These are phyloP conservation scores for Ciborinia camelliae DNA, from an alignment of 2,329 filamentous ascomycete species.

Conservation along the genomic window DNA sequence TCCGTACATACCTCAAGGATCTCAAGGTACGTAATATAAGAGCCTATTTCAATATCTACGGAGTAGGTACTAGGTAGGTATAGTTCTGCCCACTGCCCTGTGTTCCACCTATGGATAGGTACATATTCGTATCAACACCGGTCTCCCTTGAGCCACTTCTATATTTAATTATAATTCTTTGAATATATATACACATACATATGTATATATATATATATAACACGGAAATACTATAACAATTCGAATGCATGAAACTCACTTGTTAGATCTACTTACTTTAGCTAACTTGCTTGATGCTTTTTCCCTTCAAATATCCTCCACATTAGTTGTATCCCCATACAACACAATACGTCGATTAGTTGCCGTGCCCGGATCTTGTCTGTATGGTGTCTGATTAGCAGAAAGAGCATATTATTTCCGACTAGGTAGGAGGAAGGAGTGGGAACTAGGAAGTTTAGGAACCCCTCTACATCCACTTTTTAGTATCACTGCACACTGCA, in stretches of 20 bases:
- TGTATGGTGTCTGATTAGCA: constrained; percentile 1
- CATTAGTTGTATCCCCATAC: background rate
- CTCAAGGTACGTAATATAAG: too few species aligned
- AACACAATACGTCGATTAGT: constrained; percentile 8
- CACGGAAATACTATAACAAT: constrained; percentile 1
- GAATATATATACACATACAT: too few species aligned
- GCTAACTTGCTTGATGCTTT: too few species aligned
- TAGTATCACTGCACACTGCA: constrained; percentile 13
- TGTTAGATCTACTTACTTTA: constrained; percentile 7
- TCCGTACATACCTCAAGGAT: too few species aligned
- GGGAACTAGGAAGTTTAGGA: too few species aligned
- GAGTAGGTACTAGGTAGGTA: too few species aligned
- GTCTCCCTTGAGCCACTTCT: constrained; percentile 5
- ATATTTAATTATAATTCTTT: background rate
- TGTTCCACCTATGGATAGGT: constrained; percentile 1
- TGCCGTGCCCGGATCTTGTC: constrained; percentile 10
- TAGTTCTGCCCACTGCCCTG: too few species aligned
- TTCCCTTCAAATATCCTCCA: constrained; percentile 8
- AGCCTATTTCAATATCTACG: too few species aligned
- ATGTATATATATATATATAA: too few species aligned
- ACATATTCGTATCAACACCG: background rate
- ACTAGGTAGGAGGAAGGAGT: background rate
- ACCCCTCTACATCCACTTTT: constrained; percentile 12
- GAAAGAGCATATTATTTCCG: background rate
- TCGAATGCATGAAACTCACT: constrained; percentile 6